Evolutionary conservation across 1,284 basidiomycete species (phyloP).

Genomic region (Paramarasmius palmivorus): DNA sequence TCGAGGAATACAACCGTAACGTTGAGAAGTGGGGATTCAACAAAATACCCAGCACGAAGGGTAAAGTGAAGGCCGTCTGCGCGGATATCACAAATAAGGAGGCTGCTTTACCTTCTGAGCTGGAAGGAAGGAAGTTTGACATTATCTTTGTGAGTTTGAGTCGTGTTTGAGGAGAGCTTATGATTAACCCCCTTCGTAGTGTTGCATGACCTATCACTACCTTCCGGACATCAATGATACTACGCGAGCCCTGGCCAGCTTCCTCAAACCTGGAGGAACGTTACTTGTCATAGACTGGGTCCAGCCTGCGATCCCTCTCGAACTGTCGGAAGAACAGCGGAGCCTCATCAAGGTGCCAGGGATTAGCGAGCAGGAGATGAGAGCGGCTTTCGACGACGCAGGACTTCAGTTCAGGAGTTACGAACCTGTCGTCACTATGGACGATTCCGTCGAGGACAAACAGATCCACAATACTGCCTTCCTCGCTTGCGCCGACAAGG

Average conservation of each 20-base stretch:
- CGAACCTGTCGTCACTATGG: not conserved
- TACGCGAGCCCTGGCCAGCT: slow-evolving; percentile 50
- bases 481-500: not conserved
- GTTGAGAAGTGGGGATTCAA: slow-evolving; percentile 57
- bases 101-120: slow-evolving; percentile 26
- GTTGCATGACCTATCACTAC: slow-evolving; percentile 70
- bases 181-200: slow-evolving; percentile 39
- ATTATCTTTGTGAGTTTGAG: slow-evolving; percentile 49
- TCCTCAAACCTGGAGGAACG: slow-evolving; percentile 61
- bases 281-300: slow-evolving; percentile 56
- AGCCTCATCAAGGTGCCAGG: not conserved
- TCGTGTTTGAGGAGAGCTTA: not conserved
- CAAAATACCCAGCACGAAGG: slow-evolving; percentile 31
- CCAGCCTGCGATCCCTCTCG: not conserved
- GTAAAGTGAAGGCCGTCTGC: slow-evolving; percentile 58
- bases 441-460: not conserved
- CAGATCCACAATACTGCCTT: not conserved
- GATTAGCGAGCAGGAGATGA: not conserved
- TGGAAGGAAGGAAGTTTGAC: slow-evolving; percentile 59
- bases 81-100: slow-evolving; percentile 41
- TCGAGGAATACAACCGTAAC: slow-evolving; percentile 60
- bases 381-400: not conserved
- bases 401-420: not conserved
- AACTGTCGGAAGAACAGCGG: not conserved
- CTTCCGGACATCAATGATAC: slow-evolving; percentile 43